Conservation (phyloP, 805 yeast species). For the Suhomyces kilbournensis region DNA sequence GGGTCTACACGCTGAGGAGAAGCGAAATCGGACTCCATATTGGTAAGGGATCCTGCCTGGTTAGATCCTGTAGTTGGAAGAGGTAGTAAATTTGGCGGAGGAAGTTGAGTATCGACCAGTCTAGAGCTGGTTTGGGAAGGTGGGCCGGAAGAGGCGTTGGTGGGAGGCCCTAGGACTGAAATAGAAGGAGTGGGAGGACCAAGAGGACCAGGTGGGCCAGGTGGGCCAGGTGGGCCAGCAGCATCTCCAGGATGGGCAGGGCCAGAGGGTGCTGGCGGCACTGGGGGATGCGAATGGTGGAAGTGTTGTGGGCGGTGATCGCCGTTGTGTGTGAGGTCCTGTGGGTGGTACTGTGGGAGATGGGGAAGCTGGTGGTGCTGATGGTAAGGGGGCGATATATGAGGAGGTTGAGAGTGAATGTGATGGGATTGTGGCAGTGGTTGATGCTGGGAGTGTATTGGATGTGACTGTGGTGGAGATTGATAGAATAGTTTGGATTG, state of each 20-base stretch:
- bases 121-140: background rate
- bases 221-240: background rate
- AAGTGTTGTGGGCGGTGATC: background rate
- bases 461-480: background rate
- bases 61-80: background rate
- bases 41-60: background rate
- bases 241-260: background rate
- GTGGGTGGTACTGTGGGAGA: background rate
- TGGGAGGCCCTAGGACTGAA: background rate
- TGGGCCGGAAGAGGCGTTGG: background rate
- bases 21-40: background rate
- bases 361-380: background rate
- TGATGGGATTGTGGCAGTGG: slow-evolving; percentile 1
- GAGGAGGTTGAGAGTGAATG: background rate
- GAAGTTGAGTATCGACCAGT: background rate
- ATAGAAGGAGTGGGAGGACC: background rate
- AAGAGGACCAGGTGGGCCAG: background rate
- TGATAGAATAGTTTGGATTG: background rate
- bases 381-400: background rate
- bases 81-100: background rate
- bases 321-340: background rate
- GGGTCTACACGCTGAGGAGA: background rate
- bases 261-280: background rate
- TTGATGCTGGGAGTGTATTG: background rate
- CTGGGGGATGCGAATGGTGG: background rate